Evolutionary conservation across 176 grass and related monocot genomes (phyloP).

Genomic region (Urochloa ruziziensis): DNA sequence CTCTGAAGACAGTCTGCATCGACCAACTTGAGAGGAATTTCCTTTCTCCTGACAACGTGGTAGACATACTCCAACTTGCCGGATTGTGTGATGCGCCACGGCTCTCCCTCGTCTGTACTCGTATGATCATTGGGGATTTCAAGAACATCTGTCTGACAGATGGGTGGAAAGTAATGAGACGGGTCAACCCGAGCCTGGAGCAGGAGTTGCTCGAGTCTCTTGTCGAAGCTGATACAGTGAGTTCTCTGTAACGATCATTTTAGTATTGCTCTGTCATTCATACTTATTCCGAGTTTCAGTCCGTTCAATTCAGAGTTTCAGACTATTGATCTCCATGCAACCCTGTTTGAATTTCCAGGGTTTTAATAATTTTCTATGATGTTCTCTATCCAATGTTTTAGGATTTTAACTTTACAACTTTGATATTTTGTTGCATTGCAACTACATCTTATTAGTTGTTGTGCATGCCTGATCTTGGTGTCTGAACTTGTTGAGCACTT

Average conservation of each 20-base stretch:
- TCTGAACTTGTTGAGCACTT: not conserved
- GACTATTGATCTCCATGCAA: not conserved
- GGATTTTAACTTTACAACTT: not conserved
- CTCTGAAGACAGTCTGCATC: constrained; percentile 56
- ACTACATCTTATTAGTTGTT: not conserved
- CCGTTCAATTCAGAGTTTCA: not conserved
- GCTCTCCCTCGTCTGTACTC: constrained; percentile 55
- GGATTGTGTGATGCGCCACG: constrained; percentile 67
- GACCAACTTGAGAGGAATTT: constrained; percentile 55
- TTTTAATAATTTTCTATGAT: not conserved
- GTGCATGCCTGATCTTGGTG: not conserved
- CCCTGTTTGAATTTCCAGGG: not conserved
- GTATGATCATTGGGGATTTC: constrained; percentile 65
- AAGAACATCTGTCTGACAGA: constrained; percentile 49
- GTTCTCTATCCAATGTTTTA: not conserved
- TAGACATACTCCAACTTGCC: constrained; percentile 73
- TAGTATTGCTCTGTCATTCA: not conserved
- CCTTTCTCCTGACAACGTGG: constrained; percentile 68
- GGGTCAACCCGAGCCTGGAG: constrained; percentile 50
- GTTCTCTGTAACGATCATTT: constrained; percentile 9
- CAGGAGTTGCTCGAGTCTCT: constrained; percentile 64
- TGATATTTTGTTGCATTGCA: not conserved
- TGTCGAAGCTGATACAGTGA: constrained; percentile 53
- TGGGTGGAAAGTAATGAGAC: constrained; percentile 82
- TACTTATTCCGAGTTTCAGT: not conserved